phyloP scores from a whole-genome alignment of 1,284 basidiomycete species.

The Fistulinella cinereoalba region DNA sequence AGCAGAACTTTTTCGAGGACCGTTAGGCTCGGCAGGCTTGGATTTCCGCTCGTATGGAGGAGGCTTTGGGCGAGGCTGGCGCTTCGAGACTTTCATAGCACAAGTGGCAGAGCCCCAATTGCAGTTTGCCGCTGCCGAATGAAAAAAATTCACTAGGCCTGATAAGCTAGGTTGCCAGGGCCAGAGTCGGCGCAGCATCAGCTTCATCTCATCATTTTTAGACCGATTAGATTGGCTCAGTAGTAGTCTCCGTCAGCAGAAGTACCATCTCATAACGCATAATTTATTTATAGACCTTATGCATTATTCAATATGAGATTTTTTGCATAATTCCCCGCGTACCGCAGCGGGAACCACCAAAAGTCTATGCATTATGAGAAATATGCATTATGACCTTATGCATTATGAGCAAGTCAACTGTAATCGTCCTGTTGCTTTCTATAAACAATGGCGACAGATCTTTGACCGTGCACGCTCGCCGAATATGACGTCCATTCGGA shows the following conservation, averaged over 20 bases:
- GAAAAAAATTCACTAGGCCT: too few relatives aligned
- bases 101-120: too few relatives aligned
- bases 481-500: too few relatives aligned
- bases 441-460: too few relatives aligned
- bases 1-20: neutral
- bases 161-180: too few relatives aligned
- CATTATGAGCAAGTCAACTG: neutral
- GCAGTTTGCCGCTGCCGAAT: too few relatives aligned
- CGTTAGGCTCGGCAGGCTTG: neutral
- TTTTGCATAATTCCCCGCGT: neutral
- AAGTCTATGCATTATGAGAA: too few relatives aligned
- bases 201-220: too few relatives aligned
- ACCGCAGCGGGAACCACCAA: neutral
- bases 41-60: neutral
- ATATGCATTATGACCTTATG: neutral
- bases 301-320: neutral
- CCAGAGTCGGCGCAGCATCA: too few relatives aligned
- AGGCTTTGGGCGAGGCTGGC: neutral
- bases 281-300: neutral
- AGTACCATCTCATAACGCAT: neutral
- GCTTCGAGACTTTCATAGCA: neutral
- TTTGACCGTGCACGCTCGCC: too few relatives aligned
- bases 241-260: neutral
- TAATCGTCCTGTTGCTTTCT: too few relatives aligned
- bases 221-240: too few relatives aligned